Percentiles rank a stretch among this genome's conserved stretches.
Evolutionary conservation across 2,329 filamentous ascomycete genomes (phyloP).

Genomic region (Ophiostoma sp.): DNA sequence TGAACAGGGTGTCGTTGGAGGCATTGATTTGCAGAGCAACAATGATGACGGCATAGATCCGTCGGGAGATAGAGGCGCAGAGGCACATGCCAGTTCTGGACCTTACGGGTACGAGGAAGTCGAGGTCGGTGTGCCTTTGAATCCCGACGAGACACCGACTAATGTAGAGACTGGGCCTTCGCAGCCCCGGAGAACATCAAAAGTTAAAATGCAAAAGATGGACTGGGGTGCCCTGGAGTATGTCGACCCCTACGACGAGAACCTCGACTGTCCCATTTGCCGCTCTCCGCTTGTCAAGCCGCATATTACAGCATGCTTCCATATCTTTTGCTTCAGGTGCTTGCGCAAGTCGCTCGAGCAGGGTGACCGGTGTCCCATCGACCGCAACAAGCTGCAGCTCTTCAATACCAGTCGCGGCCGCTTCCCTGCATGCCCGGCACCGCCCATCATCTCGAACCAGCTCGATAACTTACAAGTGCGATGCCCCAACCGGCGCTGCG

Average conservation of each 20-base stretch:
- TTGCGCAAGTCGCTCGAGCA: slow-evolving; percentile 42
- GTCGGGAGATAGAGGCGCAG: background rate
- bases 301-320: slow-evolving; percentile 56
- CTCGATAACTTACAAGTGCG: slow-evolving; percentile 55
- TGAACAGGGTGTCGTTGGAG: background rate
- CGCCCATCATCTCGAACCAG: slow-evolving; percentile 52
- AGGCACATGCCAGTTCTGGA: background rate
- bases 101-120: background rate
- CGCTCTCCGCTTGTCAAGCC: slow-evolving; percentile 56
- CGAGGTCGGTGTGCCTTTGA: background rate
- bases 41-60: background rate
- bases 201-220: slow-evolving; percentile 26
- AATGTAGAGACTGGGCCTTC: background rate
- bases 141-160: background rate
- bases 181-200: background rate
- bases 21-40: background rate
- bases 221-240: slow-evolving; percentile 36
- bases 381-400: slow-evolving; percentile 44
- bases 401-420: slow-evolving; percentile 30
- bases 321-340: slow-evolving; percentile 60
- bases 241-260: slow-evolving; percentile 34
- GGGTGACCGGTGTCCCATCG: slow-evolving; percentile 51
- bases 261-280: slow-evolving; percentile 43
- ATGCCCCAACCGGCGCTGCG: slow-evolving; percentile 56
- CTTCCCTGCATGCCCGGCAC: slow-evolving; percentile 32